Percentiles rank a stretch among this genome's conserved stretches.
phyloP scores from a whole-genome alignment of 495 filamentous ascomycete genomes.

The Annulohypoxylon moriforme region DNA sequence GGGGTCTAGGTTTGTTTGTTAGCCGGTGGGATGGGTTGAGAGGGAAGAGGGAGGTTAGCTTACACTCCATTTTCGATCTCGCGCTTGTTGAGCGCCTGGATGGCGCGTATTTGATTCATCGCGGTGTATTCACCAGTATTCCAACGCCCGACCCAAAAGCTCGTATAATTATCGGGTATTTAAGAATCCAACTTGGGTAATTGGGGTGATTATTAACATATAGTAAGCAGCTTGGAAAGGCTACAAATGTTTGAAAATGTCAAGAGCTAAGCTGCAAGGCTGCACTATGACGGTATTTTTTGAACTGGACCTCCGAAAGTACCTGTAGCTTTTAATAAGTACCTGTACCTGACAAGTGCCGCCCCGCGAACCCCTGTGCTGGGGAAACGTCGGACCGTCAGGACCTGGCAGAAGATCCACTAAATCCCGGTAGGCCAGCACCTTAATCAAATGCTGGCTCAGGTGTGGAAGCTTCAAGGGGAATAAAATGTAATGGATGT shows the following conservation, averaged over 20 bases:
- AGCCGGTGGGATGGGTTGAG: background rate
- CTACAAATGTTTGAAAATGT: conserved; percentile 14
- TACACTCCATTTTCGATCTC: conserved; percentile 90
- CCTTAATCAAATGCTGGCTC: conserved; percentile 28
- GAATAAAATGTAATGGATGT: conserved; percentile 32
- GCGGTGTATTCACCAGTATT: background rate
- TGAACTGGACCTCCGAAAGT: conserved; percentile 1
- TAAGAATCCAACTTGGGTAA: background rate
- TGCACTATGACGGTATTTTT: conserved; percentile 28
- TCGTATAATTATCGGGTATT: background rate
- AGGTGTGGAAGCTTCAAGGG: conserved; percentile 43
- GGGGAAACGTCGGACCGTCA: conserved; percentile 49
- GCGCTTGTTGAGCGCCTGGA: conserved; percentile 92
- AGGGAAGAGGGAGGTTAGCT: conserved; percentile 40
- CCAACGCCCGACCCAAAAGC: background rate
- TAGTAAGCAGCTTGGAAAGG: conserved; percentile 9
- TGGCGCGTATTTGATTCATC: conserved; percentile 94
- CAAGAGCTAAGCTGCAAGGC: conserved; percentile 37
- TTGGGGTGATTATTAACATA: background rate
- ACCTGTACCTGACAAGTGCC: conserved; percentile 18
- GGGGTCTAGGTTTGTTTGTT: conserved; percentile 61
- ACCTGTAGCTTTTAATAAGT: conserved; percentile 11
- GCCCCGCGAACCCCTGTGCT: conserved; percentile 23
- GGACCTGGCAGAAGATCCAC: conserved; percentile 27
- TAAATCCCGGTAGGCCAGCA: conserved; percentile 28